phyloP scores from a whole-genome alignment of 2,329 filamentous ascomycete genomes.

The Phaeosphaeria sp. region DNA sequence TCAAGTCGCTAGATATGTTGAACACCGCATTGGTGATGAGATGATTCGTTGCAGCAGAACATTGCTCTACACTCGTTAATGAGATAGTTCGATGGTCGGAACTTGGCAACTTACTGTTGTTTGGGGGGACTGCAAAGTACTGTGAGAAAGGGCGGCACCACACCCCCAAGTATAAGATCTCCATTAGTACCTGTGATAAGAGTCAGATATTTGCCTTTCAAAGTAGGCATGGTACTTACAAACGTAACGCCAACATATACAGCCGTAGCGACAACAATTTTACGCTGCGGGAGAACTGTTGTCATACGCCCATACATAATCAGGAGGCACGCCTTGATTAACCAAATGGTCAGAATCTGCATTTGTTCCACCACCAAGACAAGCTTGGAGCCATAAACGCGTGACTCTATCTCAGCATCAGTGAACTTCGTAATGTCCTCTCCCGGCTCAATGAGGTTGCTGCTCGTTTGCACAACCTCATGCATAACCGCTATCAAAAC shows the following conservation, averaged over 20 bases:
- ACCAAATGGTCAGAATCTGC: conserved; percentile 59
- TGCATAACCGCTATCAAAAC: conserved; percentile 43
- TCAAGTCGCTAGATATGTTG: conserved; percentile 55
- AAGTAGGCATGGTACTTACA: conserved; percentile 27
- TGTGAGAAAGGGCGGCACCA: conserved; percentile 62
- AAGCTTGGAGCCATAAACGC: conserved; percentile 62
- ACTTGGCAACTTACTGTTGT: conserved; percentile 26
- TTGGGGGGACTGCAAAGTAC: conserved; percentile 60
- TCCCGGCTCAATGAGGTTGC: conserved; percentile 45
- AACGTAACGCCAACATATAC: conserved; percentile 56
- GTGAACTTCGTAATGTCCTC: conserved; percentile 39
- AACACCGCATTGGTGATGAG: conserved; percentile 49
- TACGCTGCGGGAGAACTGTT: conserved; percentile 34
- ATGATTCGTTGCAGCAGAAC: conserved; percentile 50
- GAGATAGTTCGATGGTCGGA: too few species aligned
- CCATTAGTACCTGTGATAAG: conserved; percentile 45
- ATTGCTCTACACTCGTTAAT: conserved; percentile 44
- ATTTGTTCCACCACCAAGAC: conserved; percentile 62
- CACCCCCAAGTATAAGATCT: conserved; percentile 59
- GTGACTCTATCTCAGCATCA: conserved; percentile 48
- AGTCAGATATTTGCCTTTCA: neutral
- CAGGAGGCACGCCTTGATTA: conserved; percentile 61
- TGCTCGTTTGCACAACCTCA: conserved; percentile 37
- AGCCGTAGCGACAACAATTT: conserved; percentile 51
- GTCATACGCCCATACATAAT: conserved; percentile 62